Evolutionary conservation across 306 rosid species (phyloP).

Genomic region (Carpinus fangiana): DNA sequence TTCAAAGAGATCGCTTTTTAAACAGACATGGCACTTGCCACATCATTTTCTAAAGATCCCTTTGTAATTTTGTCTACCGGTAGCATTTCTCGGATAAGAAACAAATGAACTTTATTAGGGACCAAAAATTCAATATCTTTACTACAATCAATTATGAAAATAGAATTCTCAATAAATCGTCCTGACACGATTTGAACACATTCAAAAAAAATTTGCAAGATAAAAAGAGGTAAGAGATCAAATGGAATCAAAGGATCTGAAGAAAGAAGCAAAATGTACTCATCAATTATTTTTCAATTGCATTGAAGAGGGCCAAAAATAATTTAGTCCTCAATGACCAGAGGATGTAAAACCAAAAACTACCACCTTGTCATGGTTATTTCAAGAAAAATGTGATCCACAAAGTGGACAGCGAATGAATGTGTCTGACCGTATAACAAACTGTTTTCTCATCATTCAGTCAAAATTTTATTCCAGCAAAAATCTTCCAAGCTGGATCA

Average conservation of each 20-base stretch:
- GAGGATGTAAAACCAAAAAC: neutral
- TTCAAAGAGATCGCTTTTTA: neutral
- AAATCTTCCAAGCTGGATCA: conserved; percentile 20
- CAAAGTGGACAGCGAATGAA: neutral
- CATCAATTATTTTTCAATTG: conserved; percentile 10
- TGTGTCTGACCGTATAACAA: neutral
- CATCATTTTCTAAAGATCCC: too few species aligned
- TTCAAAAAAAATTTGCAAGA: neutral
- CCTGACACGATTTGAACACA: too few species aligned
- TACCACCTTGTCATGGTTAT: neutral
- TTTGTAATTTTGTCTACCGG: too few species aligned
- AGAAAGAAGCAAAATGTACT: neutral
- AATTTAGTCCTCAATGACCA: neutral
- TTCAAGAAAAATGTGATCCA: neutral
- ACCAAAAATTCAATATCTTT: neutral
- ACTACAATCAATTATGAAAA: too few species aligned
- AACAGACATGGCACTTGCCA: too few species aligned
- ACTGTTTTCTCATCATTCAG: neutral
- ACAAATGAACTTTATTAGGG: neutral
- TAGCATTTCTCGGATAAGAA: neutral
- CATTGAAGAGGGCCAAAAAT: neutral
- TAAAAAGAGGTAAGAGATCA: neutral
- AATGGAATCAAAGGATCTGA: neutral
- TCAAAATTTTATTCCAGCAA: conserved; percentile 24
- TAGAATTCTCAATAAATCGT: neutral